Evolutionary conservation across 352 stramenopile species (phyloP).

Genomic region (Blastocystis sp.): DNA sequence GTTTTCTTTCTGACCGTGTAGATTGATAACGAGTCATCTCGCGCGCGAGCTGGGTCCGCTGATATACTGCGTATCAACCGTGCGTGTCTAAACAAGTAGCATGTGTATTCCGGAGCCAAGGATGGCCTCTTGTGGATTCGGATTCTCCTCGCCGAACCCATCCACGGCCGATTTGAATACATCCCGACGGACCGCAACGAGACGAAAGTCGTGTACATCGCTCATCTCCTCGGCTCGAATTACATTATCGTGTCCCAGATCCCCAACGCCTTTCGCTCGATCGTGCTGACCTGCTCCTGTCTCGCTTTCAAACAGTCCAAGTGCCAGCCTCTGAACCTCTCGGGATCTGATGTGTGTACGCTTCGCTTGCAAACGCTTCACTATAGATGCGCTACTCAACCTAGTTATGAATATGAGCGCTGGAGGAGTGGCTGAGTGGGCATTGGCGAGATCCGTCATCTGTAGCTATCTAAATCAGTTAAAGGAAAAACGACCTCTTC

Average conservation of each 20-base stretch:
- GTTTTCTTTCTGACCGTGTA: background rate
- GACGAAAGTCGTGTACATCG: background rate
- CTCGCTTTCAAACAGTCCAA: background rate
- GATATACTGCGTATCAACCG: background rate
- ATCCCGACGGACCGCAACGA: background rate
- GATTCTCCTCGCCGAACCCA: background rate
- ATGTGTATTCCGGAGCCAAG: conserved; percentile 4
- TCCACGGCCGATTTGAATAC: background rate
- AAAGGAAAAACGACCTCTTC: conserved; percentile 17
- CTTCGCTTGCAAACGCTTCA: background rate
- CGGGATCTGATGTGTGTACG: background rate
- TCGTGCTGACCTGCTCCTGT: background rate
- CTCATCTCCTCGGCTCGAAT: conserved; percentile 24
- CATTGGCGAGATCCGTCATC: background rate
- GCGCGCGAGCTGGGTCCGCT: background rate
- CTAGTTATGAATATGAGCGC: conserved; percentile 22
- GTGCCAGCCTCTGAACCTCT: background rate
- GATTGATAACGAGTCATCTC: background rate
- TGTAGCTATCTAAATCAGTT: conserved; percentile 53
- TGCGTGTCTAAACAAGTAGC: background rate
- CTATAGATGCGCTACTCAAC: background rate
- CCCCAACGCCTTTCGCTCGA: background rate
- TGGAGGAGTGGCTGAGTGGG: background rate
- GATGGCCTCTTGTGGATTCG: conserved; percentile 35
- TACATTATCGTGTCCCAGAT: background rate